A percentile compares a stretch with the other conserved stretches of the same genome.
Evolutionary conservation across 495 filamentous ascomycete genomes (phyloP).

Genomic region (Penicillium egyptiacum): DNA sequence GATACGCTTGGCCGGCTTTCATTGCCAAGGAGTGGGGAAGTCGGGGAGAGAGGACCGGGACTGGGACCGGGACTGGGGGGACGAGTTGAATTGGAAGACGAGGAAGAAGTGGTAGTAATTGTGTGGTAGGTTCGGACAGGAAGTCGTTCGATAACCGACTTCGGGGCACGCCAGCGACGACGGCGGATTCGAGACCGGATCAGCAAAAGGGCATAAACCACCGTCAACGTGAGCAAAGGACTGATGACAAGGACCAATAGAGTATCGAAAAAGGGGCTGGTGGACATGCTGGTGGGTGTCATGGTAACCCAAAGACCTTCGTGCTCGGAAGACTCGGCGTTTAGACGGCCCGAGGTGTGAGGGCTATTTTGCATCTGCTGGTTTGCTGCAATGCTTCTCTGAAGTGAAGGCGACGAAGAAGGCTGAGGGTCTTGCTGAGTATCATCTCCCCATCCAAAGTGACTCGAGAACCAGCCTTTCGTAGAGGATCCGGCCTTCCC

Average conservation of each 20-base stretch:
- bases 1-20: constrained; percentile 30
- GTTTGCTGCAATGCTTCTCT: constrained; percentile 4
- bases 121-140: constrained; percentile 94
- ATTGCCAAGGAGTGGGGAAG: constrained; percentile 66
- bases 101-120: constrained; percentile 55
- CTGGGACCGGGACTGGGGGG: constrained; percentile 49
- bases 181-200: constrained; percentile 86
- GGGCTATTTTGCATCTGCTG: constrained; percentile 19
- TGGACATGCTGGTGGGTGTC: constrained; percentile 83
- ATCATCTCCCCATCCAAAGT: constrained; percentile 35
- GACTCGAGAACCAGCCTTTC: constrained; percentile 42
- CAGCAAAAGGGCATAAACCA: constrained; percentile 88
- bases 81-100: constrained; percentile 54
- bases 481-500: constrained; percentile 8
- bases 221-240: constrained; percentile 84
- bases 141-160: constrained; percentile 91
- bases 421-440: constrained; percentile 16
- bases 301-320: constrained; percentile 95
- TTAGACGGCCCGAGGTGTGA: constrained; percentile 14
- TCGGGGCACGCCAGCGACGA: constrained; percentile 91
- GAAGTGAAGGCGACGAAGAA: constrained; percentile 12
- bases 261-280: constrained; percentile 95
- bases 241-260: constrained; percentile 89
- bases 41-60: constrained; percentile 59
- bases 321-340: constrained; percentile 48